Base-by-base conservation (phyloP, 129 eudicot genomes). In the Artemisia annua region DNA sequence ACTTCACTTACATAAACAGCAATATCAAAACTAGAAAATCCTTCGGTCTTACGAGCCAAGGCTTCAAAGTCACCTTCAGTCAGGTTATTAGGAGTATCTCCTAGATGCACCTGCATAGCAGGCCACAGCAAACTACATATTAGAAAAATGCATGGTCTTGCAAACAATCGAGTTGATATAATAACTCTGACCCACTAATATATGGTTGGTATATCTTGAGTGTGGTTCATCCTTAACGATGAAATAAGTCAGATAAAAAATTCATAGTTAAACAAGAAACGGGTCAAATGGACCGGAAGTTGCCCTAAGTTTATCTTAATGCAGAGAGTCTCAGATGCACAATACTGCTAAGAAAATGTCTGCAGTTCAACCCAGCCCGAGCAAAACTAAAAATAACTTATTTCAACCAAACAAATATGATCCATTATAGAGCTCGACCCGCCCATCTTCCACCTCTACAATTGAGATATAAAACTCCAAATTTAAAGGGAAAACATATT, bases 21-120 rank as follows among this genome's bases (percentile, higher is more conserved):
- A 72, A 95, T 63, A 85, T 95, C 99, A 67, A 97, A 95, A 70
- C 99, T 97, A 75, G 97, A 95, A 81, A 90, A 95, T 3, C 97
- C 99, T 79, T 95, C 96, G 32, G 99, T 86, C 74, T 83, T 90
- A 57, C 88, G 91, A 78, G 78, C 99, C 81, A 90, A 76, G 59
- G 32, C 19, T 79, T 95, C 97, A 76, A 84, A 95, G 68, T 95
- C 99, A 48, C 96, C 85, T 78, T 95, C 96, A 68, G 88, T 88
- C 87, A 95, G 82, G 67, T 82, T 91, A 82, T 95, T 83, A 24
- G 99, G 97, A 18, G 99, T 95, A 77, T 95, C 97, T 56, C 97
- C 97, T 70, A 95, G 75, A 83, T 95, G 97, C 72, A 95, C 99
- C 99, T 95, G 82, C 66, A 77, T 63, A 69, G 56, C 48, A 81